A percentile compares a stretch with the other conserved stretches of the same genome.
Conservation (phyloP, 257 asterid species). For the Fraxinus quadrangulata region DNA sequence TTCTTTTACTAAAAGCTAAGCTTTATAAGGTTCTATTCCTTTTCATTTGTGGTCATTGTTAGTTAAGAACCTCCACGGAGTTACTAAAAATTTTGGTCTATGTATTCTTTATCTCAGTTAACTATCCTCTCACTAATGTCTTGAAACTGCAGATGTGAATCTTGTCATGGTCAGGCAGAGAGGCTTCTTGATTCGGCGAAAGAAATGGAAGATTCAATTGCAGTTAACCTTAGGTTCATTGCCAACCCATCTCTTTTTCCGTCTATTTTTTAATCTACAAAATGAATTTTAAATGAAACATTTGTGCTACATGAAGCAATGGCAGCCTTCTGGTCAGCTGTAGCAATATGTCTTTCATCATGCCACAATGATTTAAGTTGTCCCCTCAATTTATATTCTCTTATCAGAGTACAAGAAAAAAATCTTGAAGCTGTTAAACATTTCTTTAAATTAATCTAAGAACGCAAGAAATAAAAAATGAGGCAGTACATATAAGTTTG, state of each 20-base stretch:
- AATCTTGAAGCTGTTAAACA: neutral
- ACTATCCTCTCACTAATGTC: constrained; percentile 20
- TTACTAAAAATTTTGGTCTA: neutral
- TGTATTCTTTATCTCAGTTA: constrained; percentile 2
- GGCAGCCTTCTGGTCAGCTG: constrained; percentile 16
- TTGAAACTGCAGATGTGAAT: constrained; percentile 76
- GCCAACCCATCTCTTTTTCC: neutral
- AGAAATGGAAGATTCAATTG: constrained; percentile 99
- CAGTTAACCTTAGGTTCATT: constrained; percentile 89
- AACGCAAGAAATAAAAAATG: constrained; percentile 5
- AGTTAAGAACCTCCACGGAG: neutral
- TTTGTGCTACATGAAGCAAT: constrained; percentile 5
- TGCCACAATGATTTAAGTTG: neutral
- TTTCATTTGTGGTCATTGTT: constrained; percentile 1
- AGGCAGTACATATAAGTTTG: constrained; percentile 16
- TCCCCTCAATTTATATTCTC: neutral
- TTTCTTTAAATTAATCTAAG: neutral
- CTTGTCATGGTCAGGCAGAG: constrained; percentile 98
- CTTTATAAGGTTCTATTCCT: neutral
- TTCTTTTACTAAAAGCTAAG: neutral
- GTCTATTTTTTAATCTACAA: constrained; percentile 8
- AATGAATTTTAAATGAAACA: neutral
- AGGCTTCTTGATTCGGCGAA: constrained; percentile 98
- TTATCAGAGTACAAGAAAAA: neutral
- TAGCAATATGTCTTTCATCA: neutral